Base-by-base conservation (phyloP, 805 yeast genomes). In the Cyberlindnera mycetangii region DNA sequence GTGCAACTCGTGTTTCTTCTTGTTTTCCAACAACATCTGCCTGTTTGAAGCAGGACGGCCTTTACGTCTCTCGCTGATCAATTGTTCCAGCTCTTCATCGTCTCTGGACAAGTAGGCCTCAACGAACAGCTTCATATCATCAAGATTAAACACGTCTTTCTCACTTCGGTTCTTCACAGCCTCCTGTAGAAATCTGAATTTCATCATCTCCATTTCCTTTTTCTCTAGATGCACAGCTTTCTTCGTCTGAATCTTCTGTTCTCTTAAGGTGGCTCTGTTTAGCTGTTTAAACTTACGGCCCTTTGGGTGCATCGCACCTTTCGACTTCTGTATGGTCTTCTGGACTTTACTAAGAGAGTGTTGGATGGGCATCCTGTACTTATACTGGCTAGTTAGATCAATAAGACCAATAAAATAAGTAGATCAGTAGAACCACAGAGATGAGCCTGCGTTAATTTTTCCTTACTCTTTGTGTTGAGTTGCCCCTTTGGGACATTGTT, bases 201-300 rank as follows among this genome's bases (percentile, higher is more conserved):
- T 73, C 45, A 78, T 69, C 45, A 80, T 71, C 51, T 82, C 88
- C 47, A 75, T 72, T 39, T 78, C 76, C 57, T 77, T 81, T 51
- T 78, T 78, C 47, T 81, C 83, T 25, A 74, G 64, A 54, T 78
- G 79, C 40, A 71, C 72, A 18, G 72, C 63, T 59, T 85, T 86
- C 60, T 76, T 79, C 40, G 71, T 71, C 30, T 72, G 76, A 41
- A 92, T 66, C 61, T 85, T 87, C 39, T 72, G 74, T 51, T 90
- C 95, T 64, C 99, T 77, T 36, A 89, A 67, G 2, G 95, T 79
- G n/a, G 97, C 97, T 51, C 93, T 72, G 44, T 83, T 83, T 41
- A 92, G 68, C 61, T 85, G 88, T 64, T 84, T 84, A 64, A 89
- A 85, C 64, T 89, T 92, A 42, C 97, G 76, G 9, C 97, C 96